Evolutionary conservation across 2,329 filamentous ascomycete species (phyloP), one percentile per base, ranked within the genome.

Genomic region (Emericellopsis atlantica): DNA sequence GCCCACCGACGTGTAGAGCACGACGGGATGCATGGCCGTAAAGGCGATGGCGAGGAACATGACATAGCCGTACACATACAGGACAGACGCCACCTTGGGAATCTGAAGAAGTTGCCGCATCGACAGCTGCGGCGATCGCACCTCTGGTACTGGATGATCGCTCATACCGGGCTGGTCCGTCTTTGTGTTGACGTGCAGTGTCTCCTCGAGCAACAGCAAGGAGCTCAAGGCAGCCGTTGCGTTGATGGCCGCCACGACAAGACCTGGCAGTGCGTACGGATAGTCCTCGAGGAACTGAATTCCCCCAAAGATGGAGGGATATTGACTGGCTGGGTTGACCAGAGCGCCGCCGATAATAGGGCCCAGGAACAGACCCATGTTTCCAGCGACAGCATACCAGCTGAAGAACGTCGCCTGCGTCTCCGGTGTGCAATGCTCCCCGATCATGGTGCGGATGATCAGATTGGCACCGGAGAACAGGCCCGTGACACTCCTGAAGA

Each of bases 361-460:
- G 0, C 84, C 85, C 2, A 86, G 23, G 43, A 86, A 77, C 33
- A 89, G 76, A 4, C 84, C 85, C 8, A 89, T 16, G 47, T 89
- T 89, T 4, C 76, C 76, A 0, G 73, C 67, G 52, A 90, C 85
- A 10, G 83, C 81, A 53, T 88, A 88, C 66, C 77, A 83, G 51
- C 79, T 79, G 52, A 89, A 92, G 0, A 79, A 77, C 23, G 70
- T 63, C 0, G 84, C 84, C 57, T 89, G 84, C 0, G 79, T 88
- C 45, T 73, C 69, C 5, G 71, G 61, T 0, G 79, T 84, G 55
- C 76, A 81, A 49, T 79, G 76, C 58, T 90, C 85, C 15, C 74
- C 73, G 24, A 90, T 68, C 81, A 90, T 88, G 6, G 83, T 79
- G 24, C 85, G 71, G 41, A 90, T 75, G 6, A 84, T 83, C 40